Conservation (phyloP, 331 rosid species). For the Cydonia oblonga region DNA sequence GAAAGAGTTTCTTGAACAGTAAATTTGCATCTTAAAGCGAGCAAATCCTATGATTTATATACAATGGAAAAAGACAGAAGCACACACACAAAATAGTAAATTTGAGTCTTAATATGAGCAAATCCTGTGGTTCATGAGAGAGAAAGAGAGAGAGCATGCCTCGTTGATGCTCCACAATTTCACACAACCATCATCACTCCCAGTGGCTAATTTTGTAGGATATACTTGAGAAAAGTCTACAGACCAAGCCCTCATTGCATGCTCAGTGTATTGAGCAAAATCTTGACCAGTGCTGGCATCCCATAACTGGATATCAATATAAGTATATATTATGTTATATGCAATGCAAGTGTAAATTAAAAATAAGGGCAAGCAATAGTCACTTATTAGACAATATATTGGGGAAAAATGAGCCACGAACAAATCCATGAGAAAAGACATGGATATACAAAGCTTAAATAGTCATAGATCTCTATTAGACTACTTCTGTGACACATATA, state of each 20-base stretch:
- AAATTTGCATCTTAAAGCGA: neutral
- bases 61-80: neutral
- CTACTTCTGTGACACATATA: neutral
- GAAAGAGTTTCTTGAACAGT: neutral
- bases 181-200: slow-evolving; percentile 72
- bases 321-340: slow-evolving; percentile 7
- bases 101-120: neutral
- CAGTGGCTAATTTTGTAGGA: slow-evolving; percentile 83
- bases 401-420: neutral
- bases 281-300: slow-evolving; percentile 76
- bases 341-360: neutral
- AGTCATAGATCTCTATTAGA: neutral
- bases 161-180: slow-evolving; percentile 68
- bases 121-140: neutral
- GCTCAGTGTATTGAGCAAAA: slow-evolving; percentile 59
- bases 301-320: slow-evolving; percentile 57
- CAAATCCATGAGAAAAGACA: neutral
- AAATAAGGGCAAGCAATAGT: neutral
- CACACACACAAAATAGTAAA: neutral
- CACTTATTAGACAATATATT: neutral
- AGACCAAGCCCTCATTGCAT: slow-evolving; percentile 82
- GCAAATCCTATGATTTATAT: neutral
- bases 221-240: slow-evolving; percentile 67
- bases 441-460: neutral
- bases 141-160: slow-evolving; percentile 34